phyloP scores from a whole-genome alignment of 2,329 filamentous ascomycete genomes.

The Ilyonectria mors-panacis region DNA sequence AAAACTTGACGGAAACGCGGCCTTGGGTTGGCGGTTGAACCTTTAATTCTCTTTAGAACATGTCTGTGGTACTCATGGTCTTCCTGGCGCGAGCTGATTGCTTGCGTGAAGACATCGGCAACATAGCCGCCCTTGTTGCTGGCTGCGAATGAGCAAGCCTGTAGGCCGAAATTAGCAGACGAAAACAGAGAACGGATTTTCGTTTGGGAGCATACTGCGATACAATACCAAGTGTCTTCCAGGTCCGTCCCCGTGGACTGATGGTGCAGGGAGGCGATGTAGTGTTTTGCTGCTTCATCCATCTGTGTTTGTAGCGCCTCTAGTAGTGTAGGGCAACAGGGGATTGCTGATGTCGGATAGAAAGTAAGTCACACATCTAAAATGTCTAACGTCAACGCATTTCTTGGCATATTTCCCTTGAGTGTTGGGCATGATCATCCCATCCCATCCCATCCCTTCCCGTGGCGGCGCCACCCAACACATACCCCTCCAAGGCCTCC shows the following conservation, averaged over 20 bases:
- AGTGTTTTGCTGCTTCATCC: slow-evolving; percentile 26
- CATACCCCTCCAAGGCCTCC: background rate
- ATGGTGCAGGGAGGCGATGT: slow-evolving; percentile 23
- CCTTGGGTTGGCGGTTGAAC: background rate
- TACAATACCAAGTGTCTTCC: slow-evolving; percentile 37
- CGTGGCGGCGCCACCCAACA: background rate
- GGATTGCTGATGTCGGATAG: background rate
- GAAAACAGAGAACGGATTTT: background rate
- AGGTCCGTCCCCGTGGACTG: slow-evolving; percentile 19
- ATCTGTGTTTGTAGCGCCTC: slow-evolving; percentile 1
- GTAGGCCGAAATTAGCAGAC: background rate
- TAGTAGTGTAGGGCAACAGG: background rate
- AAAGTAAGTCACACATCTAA: background rate
- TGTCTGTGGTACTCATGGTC: slow-evolving; percentile 31
- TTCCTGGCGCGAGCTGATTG: slow-evolving; percentile 16
- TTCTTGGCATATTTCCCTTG: background rate
- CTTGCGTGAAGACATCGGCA: slow-evolving; percentile 33
- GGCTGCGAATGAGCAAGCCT: slow-evolving; percentile 37
- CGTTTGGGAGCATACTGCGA: slow-evolving; percentile 18
- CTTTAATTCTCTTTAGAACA: slow-evolving; percentile 33
- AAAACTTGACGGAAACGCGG: background rate
- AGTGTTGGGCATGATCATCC: background rate
- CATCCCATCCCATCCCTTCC: background rate
- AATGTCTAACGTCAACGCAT: background rate
- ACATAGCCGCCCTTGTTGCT: slow-evolving; percentile 38